Evolutionary conservation across 2,329 filamentous ascomycete species (phyloP).

Genomic region (Penicillium sp.): DNA sequence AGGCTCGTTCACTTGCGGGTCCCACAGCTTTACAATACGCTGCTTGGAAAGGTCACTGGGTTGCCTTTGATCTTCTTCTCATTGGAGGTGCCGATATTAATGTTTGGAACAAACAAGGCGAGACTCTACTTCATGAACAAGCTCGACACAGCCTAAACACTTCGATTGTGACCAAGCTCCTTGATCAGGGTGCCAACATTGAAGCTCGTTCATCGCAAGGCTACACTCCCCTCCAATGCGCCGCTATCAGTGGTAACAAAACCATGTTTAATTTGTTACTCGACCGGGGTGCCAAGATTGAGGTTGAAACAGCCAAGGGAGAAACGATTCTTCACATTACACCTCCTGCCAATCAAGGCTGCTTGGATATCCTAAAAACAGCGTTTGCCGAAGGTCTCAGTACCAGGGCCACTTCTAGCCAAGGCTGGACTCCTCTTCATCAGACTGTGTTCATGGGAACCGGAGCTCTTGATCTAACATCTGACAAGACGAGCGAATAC

Average conservation of each 20-base stretch:
- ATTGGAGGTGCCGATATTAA: constrained; percentile 30
- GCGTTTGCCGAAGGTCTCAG: constrained; percentile 12
- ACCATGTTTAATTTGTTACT: constrained; percentile 25
- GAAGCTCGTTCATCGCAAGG: constrained; percentile 27
- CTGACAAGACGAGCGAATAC: constrained; percentile 3
- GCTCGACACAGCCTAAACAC: constrained; percentile 11
- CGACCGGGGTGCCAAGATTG: constrained; percentile 20
- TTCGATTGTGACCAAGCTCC: constrained; percentile 20
- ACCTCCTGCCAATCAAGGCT: constrained; percentile 18
- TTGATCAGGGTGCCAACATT: constrained; percentile 25
- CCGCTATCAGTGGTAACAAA: constrained; percentile 26
- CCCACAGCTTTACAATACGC: constrained; percentile 27
- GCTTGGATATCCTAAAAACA: constrained; percentile 24
- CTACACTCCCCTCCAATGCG: constrained; percentile 28
- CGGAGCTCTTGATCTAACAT: too few species aligned
- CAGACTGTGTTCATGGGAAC: too few species aligned
- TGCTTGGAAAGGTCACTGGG: constrained; percentile 22
- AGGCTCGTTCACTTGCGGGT: constrained; percentile 20
- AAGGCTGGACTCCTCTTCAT: too few species aligned
- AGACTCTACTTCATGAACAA: constrained; percentile 27
- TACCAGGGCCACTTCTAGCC: too few species aligned
- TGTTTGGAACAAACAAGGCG: constrained; percentile 25
- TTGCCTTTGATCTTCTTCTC: constrained; percentile 28
- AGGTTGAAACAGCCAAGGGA: constrained; percentile 24
- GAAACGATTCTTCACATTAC: constrained; percentile 31